Base-by-base conservation (phyloP, 345 rosid genomes). In the Geranium rotundifolium region DNA sequence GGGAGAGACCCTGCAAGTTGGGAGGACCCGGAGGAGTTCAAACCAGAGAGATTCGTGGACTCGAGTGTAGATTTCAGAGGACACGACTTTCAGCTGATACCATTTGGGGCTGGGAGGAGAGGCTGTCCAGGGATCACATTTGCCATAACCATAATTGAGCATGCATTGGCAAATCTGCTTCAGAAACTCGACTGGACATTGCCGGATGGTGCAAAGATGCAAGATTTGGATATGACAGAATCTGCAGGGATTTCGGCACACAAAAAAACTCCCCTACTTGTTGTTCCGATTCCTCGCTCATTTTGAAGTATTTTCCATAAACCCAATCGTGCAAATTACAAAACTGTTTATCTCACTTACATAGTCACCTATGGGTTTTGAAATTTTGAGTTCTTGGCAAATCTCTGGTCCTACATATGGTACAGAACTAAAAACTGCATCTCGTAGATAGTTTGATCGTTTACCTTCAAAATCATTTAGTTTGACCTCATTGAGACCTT, bases 31-130 rank as follows among this genome's bases (percentile, higher is more conserved):
- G 75, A 75, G 0, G 69, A 77, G 50, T 80, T 72, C 54, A 54
- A 54, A 58, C 84, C 81, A 1, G 77, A 77, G 65, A 76, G 79
- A 39, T 80, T 80, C 67, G 29, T 74, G 67, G 57, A 67, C 23
- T 49, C 54, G 19, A 3, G 58, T 1, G 29, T 71, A 59, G 84
- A 80, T 49, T 67, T 61, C 41, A 34, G 10, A 4, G 41, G 41
- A 4, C 4, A 34, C 3, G 77, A 83, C 56, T 81, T 64, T 1
- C 82, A 84, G 76, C 70, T 84, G 20, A 63, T 81, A 66, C 89
- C 89, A 7, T 81, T 81, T 60, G 84, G 89, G 1, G 72, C 79
- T 3, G 86, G 88, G 19, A 50, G 85, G 56, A 79, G 85, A 69
- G 76, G 60, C 19, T 81, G 85, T 65, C 88, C 83, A 0, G 88